phyloP scores from a whole-genome alignment of 352 stramenopile genomes.

The Pythium phragmitis region DNA sequence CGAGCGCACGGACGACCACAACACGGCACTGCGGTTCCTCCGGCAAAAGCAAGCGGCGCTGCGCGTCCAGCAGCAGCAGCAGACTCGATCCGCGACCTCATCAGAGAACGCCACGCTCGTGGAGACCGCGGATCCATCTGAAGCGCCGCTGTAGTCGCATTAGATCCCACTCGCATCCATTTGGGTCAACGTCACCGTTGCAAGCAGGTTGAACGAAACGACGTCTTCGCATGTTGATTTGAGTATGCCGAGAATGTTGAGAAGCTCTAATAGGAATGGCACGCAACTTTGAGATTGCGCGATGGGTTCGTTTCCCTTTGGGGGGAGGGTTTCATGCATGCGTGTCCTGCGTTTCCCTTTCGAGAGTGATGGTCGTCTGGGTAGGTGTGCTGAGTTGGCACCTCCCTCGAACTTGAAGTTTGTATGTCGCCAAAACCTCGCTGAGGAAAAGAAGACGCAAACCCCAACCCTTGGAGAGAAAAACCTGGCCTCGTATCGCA shows the following conservation, averaged over 20 bases:
- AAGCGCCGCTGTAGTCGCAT: background rate
- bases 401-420: conserved; percentile 25
- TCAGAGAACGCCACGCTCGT: background rate
- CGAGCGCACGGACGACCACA: conserved; percentile 12
- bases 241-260: conserved; percentile 4
- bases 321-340: background rate
- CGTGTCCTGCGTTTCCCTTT: background rate
- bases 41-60: conserved; percentile 22
- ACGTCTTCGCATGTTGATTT: conserved; percentile 15
- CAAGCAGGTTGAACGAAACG: background rate
- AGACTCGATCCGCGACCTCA: background rate
- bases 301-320: conserved; percentile 18
- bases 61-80: conserved; percentile 11
- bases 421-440: conserved; percentile 13
- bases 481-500: conserved; percentile 20
- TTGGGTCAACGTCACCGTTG: background rate
- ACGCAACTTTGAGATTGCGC: background rate
- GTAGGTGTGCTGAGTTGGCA: conserved; percentile 8
- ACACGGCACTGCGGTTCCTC: conserved; percentile 15
- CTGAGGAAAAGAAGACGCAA: conserved; percentile 11
- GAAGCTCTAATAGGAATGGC: conserved; percentile 11
- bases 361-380: conserved; percentile 22
- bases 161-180: conserved; percentile 2
- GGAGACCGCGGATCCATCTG: background rate
- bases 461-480: conserved; percentile 6